Base-by-base conservation (phyloP, 2,329 filamentous ascomycete genomes). In the Herpotrichia juniperi region DNA sequence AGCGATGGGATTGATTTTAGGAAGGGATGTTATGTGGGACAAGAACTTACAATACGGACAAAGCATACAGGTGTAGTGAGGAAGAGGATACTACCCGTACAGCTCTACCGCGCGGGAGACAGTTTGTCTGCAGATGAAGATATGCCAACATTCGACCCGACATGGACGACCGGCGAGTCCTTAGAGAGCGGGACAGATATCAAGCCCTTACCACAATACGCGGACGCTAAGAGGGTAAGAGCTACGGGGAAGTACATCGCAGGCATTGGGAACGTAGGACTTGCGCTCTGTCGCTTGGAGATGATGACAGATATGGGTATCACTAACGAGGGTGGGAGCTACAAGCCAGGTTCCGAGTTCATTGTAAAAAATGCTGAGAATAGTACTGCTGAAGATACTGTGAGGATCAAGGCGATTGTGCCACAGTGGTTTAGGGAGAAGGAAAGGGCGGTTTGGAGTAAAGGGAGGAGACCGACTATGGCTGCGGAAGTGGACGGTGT, bases 21-120 rank as follows among this genome's bases (percentile, higher is more conserved):
- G 68, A 99, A 99, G 78, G 94, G 94, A 7, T 99, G 94, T 76
- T 99, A 99, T 74, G 86, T 97, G 7, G 94, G 94, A 0, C 94
- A 99, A 76, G 94, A 99, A 74, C 82, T 99, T 58, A 97, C 94
- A 1, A 96, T 97, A 59, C 88, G 94, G 35, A 99, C 94, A 1
- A 89, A 93, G 71, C 94, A 99, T 75, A 93, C 89, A 11, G 94
- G 94, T 19, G 91, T 99, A 14, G 91, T 99, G 34, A 83, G 94
- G 55, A 96, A 97, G 80, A 83, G 94, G 44, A 85, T 97, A 44
- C 73, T 99, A 46, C 94, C 94, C 0, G 87, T 93, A 28, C 76
- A 88, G 58, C 67, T 97, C 14, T 94, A 93, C 71, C 22, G 63
- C 59, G 21, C 59, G 50, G 28, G n/a, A 4, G 43, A 53, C 8